These are phyloP conservation scores for Pyronema omphalodes DNA, from an alignment of 495 filamentous ascomycete species.

Conservation along the genomic window DNA sequence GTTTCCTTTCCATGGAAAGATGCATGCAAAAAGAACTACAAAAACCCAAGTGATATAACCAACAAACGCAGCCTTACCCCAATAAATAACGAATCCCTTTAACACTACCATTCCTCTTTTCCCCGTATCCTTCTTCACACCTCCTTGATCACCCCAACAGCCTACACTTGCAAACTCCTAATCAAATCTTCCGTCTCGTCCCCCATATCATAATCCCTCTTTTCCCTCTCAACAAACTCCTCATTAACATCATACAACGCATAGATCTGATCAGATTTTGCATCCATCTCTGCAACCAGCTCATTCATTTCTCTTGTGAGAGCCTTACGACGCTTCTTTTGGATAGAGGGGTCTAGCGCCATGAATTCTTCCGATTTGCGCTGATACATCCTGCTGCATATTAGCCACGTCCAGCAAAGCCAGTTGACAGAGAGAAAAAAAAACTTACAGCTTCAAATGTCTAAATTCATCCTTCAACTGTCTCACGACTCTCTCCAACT, in stretches of 20 bases:
- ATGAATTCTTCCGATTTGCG: constrained; percentile 27
- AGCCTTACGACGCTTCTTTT: constrained; percentile 47
- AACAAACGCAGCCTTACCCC: neutral
- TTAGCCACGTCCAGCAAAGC: neutral
- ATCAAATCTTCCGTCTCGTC: constrained; percentile 3
- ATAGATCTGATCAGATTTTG: constrained; percentile 77
- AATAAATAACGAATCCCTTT: neutral
- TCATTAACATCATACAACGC: constrained; percentile 78
- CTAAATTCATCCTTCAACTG: constrained; percentile 60
- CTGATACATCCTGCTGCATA: constrained; percentile 17
- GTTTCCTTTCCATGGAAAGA: neutral
- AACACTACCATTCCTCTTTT: neutral
- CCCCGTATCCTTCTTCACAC: constrained; percentile 4
- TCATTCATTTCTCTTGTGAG: constrained; percentile 46
- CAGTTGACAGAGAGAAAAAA: neutral
- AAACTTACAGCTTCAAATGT: constrained; percentile 53
- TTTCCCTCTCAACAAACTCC: constrained; percentile 24
- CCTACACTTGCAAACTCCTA: neutral
- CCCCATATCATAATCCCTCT: neutral
- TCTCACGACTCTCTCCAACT: constrained; percentile 21
- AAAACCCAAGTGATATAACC: constrained; percentile 2
- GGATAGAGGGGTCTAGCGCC: constrained; percentile 46
- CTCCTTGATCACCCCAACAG: constrained; percentile 5
- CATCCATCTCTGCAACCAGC: constrained; percentile 46
- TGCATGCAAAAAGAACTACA: neutral